phyloP scores from a whole-genome alignment of 2,329 filamentous ascomycete genomes.

The Phialophora tarda region DNA sequence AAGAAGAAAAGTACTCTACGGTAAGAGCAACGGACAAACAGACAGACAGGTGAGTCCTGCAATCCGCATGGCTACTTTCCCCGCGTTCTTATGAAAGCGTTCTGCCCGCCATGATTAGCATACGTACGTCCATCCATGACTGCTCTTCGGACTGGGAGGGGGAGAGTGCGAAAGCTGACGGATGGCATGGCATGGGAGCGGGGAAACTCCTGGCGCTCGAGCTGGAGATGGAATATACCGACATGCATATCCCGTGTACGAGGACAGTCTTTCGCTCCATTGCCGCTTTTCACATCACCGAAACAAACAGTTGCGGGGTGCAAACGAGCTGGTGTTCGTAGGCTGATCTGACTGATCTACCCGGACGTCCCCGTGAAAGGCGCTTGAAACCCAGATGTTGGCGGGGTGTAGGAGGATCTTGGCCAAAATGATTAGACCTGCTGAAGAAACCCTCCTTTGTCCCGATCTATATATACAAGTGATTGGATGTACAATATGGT shows the following conservation, averaged over 20 bases:
- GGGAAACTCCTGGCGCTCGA: slow-evolving; percentile 2
- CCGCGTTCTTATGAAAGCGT: background rate
- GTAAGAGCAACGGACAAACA: background rate
- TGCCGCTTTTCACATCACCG: background rate
- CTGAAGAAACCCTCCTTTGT: background rate
- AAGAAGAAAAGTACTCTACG: no score
- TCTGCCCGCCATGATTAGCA: background rate
- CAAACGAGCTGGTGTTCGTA: background rate
- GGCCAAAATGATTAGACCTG: background rate
- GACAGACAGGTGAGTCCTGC: background rate
- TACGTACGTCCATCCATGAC: background rate
- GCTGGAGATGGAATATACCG: background rate
- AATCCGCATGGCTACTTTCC: background rate
- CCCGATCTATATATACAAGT: background rate
- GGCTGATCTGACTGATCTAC: background rate
- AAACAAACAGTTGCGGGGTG: background rate
- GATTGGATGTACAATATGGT: background rate
- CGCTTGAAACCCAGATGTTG: background rate
- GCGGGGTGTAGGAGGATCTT: background rate
- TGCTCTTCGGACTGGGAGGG: background rate
- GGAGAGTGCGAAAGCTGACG: background rate
- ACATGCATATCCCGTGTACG: slow-evolving; percentile 6
- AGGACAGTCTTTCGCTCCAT: background rate
- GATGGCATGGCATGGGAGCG: background rate
- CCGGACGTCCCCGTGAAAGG: background rate